Base-by-base conservation (phyloP, 1,284 basidiomycete species). In the Leccinum griseonigrum region DNA sequence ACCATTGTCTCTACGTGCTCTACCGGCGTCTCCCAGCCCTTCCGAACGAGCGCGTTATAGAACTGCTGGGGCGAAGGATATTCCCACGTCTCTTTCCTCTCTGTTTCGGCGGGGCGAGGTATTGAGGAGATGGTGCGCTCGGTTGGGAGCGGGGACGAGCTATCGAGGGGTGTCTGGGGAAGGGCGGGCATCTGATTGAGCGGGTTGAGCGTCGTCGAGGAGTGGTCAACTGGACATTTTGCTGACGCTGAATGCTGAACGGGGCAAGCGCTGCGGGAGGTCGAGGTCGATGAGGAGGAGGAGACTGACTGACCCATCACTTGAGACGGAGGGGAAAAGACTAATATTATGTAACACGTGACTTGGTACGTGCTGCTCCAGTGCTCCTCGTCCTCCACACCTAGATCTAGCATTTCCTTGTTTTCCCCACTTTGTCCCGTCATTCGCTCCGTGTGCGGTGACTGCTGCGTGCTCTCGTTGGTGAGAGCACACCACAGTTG, bases 51-150 rank as follows among this genome's bases (percentile, higher is more conserved):
- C 0, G 97, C 97, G 74, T 98, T 98, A 77, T 99, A 97, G 75
- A 99, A 99, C 75, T 99, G 97, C 77, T 99, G 96, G 2, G 97
- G 95, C 5, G 93, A 96, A 1, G 97, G 97, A 76, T 99, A 99
- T 72, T 98, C 96, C 97, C 97, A 99, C 1, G 63, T 64, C 22
- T 60, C 60, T 22, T 58, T 70, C 13, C 28, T 61, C 28, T 54
- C 64, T 4, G 58, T 6, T 64, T 76, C 59, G 71, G 74, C 70
- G 57, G 91, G 85, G 43, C 95, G 87, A 2, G 95, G 95, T 70
- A 99, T 99, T 8, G 92, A 89, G 0, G 94, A 97, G 50, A 83
- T 80, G 9, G 84, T 87, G 62, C 96, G 86, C 40, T 88, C 82
- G 0, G 87, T 91, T 3, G 95, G 91, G 22, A 99, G 84, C 28